Conservation (phyloP, 306 rosid species). For the Ormosia semicastrata region DNA sequence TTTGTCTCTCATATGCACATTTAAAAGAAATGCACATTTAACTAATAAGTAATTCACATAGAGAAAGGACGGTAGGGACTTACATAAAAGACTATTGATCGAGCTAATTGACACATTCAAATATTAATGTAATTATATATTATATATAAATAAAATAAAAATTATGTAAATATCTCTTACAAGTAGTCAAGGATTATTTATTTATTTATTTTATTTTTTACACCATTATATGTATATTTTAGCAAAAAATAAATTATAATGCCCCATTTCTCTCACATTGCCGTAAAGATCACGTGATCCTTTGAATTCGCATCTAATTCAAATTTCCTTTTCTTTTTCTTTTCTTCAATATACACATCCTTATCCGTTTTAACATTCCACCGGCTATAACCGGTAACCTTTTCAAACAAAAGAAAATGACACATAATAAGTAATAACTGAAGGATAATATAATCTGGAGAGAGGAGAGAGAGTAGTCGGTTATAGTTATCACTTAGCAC, state of each 20-base stretch:
- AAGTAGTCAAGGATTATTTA: no score
- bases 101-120: no score
- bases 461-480: background rate
- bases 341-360: background rate
- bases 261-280: background rate
- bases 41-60: no score
- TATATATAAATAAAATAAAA: no score
- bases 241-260: background rate
- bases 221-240: background rate
- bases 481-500: slow-evolving; percentile 23
- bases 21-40: no score
- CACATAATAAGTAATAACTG: background rate
- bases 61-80: no score
- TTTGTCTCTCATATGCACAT: no score
- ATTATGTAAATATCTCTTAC: no score
- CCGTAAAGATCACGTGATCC: slow-evolving; percentile 43
- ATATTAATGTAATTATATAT: no score
- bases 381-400: slow-evolving; percentile 32
- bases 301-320: slow-evolving; percentile 19
- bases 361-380: slow-evolving; percentile 28
- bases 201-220: background rate
- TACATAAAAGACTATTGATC: no score
- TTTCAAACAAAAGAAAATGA: background rate
- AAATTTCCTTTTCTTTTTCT: background rate
- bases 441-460: background rate